Evolutionary conservation across 495 filamentous ascomycete species (phyloP).

Genomic region (Aspergillus bertholletiae): DNA sequence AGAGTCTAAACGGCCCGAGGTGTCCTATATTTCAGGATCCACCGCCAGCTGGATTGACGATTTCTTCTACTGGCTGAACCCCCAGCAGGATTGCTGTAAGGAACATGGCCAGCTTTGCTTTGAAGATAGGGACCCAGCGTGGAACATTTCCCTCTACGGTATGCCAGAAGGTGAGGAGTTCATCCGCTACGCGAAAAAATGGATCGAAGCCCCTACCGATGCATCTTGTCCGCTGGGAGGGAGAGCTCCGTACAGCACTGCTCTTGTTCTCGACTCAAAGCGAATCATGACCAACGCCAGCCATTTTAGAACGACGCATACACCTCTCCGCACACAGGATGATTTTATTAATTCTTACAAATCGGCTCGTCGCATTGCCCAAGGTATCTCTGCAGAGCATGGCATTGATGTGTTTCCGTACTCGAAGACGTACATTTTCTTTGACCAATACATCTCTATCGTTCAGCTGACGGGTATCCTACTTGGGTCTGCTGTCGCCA

Average conservation of each 20-base stretch:
- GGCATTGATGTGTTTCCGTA: constrained; percentile 87
- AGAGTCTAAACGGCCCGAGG: constrained; percentile 84
- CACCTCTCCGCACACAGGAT: constrained; percentile 77
- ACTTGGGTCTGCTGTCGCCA: constrained; percentile 74
- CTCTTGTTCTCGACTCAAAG: constrained; percentile 72
- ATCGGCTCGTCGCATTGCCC: constrained; percentile 84
- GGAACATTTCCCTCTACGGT: constrained; percentile 82
- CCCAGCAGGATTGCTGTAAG: constrained; percentile 77
- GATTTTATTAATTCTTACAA: constrained; percentile 92
- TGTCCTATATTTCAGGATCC: constrained; percentile 88
- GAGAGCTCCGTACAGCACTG: constrained; percentile 79
- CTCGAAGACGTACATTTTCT: constrained; percentile 96
- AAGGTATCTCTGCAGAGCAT: constrained; percentile 62
- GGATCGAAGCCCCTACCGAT: constrained; percentile 75
- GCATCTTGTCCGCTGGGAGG: constrained; percentile 84
- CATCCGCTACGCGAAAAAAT: constrained; percentile 75
- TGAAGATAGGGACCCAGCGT: constrained; percentile 64
- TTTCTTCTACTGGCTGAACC: constrained; percentile 93
- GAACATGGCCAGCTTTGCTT: constrained; percentile 72
- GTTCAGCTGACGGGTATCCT: constrained; percentile 72
- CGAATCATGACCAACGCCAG: constrained; percentile 65
- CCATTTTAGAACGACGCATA: constrained; percentile 90
- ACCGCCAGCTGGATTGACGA: constrained; percentile 97
- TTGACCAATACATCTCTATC: constrained; percentile 92
- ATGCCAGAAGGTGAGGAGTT: constrained; percentile 95